phyloP scores from a whole-genome alignment of 2,329 filamentous ascomycete genomes.

The Penicillium sp. region DNA sequence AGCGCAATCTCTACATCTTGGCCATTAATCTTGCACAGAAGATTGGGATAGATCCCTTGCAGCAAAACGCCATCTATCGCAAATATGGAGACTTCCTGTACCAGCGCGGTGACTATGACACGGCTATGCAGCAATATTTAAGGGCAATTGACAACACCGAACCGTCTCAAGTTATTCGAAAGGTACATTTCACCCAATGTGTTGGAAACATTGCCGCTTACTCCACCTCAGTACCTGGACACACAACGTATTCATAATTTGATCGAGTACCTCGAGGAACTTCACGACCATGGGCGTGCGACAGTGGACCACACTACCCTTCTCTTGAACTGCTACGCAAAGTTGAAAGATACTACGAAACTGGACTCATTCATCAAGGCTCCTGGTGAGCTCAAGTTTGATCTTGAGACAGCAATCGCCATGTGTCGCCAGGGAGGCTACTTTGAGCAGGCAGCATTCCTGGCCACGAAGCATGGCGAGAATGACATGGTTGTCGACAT shows the following conservation, averaged over 20 bases:
- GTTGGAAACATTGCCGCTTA: conserved; percentile 18
- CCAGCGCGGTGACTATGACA: conserved; percentile 93
- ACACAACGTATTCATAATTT: conserved; percentile 97
- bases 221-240: conserved; percentile 71
- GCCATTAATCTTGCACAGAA: conserved; percentile 94
- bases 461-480: conserved; percentile 92
- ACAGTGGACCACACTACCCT: conserved; percentile 95
- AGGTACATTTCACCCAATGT: conserved; percentile 52
- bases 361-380: conserved; percentile 96
- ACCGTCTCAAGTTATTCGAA: conserved; percentile 92
- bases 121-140: conserved; percentile 98
- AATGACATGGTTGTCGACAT: conserved; percentile 94
- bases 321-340: conserved; percentile 94
- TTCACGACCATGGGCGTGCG: conserved; percentile 90
- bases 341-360: conserved; percentile 95
- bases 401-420: conserved; percentile 92
- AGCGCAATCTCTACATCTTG: conserved; percentile 86
- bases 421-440: conserved; percentile 99
- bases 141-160: conserved; percentile 95
- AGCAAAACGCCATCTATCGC: conserved; percentile 89
- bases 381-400: conserved; percentile 85
- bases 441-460: conserved; percentile 92
- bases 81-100: conserved; percentile 94
- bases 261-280: conserved; percentile 93
- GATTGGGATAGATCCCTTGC: conserved; percentile 72